Evolutionary conservation across 2,329 filamentous ascomycete species (phyloP).

Genomic region (Helminthosporium solani): DNA sequence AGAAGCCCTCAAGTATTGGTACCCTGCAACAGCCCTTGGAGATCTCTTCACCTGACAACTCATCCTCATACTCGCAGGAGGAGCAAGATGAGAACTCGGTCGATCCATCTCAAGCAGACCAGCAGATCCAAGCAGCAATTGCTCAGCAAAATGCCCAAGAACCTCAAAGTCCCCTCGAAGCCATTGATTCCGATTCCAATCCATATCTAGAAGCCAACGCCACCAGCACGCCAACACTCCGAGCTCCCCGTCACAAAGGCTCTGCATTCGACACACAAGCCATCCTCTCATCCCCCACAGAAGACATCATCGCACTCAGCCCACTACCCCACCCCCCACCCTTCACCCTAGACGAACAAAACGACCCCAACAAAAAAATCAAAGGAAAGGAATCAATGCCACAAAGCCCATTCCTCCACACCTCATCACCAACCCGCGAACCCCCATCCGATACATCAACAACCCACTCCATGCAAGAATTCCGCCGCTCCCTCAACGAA

Average conservation of each 20-base stretch:
- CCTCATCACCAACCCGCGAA: slow-evolving; percentile 14
- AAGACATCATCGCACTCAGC: slow-evolving; percentile 8
- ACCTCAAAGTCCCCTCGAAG: not conserved
- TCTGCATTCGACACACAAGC: slow-evolving; percentile 37
- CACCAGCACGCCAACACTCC: slow-evolving; percentile 33
- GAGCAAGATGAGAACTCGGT: slow-evolving; percentile 1
- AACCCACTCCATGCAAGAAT: slow-evolving; percentile 37
- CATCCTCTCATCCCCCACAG: slow-evolving; percentile 34
- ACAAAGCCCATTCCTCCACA: not conserved
- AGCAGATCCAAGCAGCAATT: slow-evolving; percentile 1
- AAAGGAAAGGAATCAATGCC: slow-evolving; percentile 1
- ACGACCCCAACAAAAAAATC: not conserved
- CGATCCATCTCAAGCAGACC: not conserved
- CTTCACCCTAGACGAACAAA: slow-evolving; percentile 6
- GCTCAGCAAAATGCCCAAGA: not conserved
- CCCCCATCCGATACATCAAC: slow-evolving; percentile 29
- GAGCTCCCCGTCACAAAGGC: slow-evolving; percentile 17
- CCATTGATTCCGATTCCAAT: slow-evolving; percentile 10
- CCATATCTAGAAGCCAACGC: too few species aligned
- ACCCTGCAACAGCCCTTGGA: slow-evolving; percentile 21
- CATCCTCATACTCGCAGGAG: slow-evolving; percentile 7
- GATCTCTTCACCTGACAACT: slow-evolving; percentile 21
- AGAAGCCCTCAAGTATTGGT: not conserved
- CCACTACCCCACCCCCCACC: slow-evolving; percentile 13
- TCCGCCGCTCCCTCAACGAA: slow-evolving; percentile 33